Evolutionary conservation across 208 protist genomes (phyloP).

Genomic region (Histomonas meleagridis): DNA sequence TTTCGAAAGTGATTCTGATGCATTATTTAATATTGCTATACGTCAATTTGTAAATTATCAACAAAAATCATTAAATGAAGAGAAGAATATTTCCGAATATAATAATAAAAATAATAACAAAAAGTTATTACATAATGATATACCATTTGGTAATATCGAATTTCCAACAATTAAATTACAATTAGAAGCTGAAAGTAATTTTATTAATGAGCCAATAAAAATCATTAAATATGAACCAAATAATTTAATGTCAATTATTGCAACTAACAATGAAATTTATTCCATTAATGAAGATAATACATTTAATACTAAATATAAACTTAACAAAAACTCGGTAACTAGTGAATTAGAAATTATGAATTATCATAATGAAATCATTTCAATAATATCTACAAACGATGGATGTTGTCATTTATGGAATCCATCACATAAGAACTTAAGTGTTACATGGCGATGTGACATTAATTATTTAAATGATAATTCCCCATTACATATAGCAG

Average conservation of each 20-base stretch:
- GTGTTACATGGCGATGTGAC: background rate
- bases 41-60: background rate
- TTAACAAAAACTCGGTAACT: background rate
- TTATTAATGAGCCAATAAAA: background rate
- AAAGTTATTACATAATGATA: background rate
- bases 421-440: background rate
- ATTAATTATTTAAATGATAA: too few relatives aligned
- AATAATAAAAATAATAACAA: background rate
- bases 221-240: background rate
- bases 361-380: background rate
- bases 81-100: background rate
- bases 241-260: background rate
- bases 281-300: background rate
- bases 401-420: background rate
- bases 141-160: too few relatives aligned
- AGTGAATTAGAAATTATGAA: background rate
- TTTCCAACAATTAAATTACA: background rate
- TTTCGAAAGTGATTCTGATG: background rate
- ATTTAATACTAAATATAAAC: background rate
- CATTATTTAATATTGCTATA: constrained; percentile 10
- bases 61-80: background rate
- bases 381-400: background rate
- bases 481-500: background rate
- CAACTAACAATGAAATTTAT: background rate
- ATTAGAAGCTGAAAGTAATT: background rate